Conservation (phyloP, 352 stramenopile species). For the Phytophthora sojae region DNA sequence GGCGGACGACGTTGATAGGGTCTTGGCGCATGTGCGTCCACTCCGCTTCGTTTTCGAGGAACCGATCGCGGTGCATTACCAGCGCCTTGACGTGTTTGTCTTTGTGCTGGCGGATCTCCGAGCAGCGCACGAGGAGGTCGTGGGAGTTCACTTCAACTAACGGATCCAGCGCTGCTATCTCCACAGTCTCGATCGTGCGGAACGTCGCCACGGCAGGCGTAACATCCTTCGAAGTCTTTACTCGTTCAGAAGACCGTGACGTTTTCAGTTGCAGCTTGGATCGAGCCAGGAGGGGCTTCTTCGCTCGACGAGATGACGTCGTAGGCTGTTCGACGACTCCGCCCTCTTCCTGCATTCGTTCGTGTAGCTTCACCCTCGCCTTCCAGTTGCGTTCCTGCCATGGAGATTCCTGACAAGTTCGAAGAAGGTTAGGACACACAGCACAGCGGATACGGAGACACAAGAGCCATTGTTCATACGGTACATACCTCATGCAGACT, state of each 20-base stretch:
- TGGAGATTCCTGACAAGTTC: constrained; percentile 51
- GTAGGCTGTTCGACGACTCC: neutral
- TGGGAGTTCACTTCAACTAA: constrained; percentile 71
- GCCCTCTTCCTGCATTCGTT: constrained; percentile 18
- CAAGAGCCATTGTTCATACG: neutral
- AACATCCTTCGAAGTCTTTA: constrained; percentile 10
- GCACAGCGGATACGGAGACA: neutral
- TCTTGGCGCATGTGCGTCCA: constrained; percentile 79
- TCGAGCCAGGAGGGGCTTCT: neutral
- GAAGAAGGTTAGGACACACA: neutral
- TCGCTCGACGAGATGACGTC: neutral
- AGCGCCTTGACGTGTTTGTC: constrained; percentile 55
- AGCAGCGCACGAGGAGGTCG: constrained; percentile 72
- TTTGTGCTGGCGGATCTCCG: constrained; percentile 67
- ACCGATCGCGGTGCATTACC: constrained; percentile 53
- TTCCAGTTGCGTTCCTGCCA: constrained; percentile 83
- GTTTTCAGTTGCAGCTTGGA: neutral
- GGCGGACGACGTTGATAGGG: constrained; percentile 68
- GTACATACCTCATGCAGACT: constrained; percentile 18
- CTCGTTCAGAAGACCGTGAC: neutral
- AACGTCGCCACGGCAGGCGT: constrained; percentile 30
- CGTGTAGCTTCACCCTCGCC: constrained; percentile 27
- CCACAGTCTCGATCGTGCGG: constrained; percentile 70
- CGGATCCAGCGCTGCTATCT: constrained; percentile 53
- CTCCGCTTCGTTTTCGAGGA: constrained; percentile 61